Conservation (phyloP, 2,329 filamentous ascomycete genomes). For the Aaosphaeria arxii region DNA sequence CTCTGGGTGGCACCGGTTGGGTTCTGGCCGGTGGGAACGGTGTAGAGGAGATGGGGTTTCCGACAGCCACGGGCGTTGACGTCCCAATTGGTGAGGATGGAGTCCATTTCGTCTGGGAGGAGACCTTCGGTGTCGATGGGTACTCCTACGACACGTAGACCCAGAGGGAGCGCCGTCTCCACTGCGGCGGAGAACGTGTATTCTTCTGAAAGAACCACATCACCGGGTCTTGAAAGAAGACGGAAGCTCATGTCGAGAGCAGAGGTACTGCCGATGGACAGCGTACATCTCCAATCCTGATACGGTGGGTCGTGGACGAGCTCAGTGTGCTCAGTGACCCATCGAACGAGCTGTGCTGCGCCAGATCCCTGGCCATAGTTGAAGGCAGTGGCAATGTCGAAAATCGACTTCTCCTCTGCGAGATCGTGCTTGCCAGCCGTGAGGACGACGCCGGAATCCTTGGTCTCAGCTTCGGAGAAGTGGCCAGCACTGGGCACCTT, state of each 20-base stretch:
- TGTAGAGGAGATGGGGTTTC: conserved; percentile 69
- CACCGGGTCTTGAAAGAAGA: conserved; percentile 73
- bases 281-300: conserved; percentile 80
- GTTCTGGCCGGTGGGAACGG: conserved; percentile 80
- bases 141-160: conserved; percentile 58
- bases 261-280: conserved; percentile 83
- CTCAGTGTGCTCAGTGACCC: conserved; percentile 93
- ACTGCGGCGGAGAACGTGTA: conserved; percentile 83
- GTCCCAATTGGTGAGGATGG: conserved; percentile 65
- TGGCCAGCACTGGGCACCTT: conserved; percentile 67
- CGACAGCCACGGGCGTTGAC: conserved; percentile 49
- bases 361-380: conserved; percentile 92
- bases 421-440: conserved; percentile 83
- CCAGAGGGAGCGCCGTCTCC: conserved; percentile 63
- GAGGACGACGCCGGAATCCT: conserved; percentile 58
- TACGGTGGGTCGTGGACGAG: conserved; percentile 85
- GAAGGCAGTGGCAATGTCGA: conserved; percentile 81
- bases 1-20: conserved; percentile 84
- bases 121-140: conserved; percentile 67
- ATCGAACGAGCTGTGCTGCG: conserved; percentile 82
- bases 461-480: conserved; percentile 68
- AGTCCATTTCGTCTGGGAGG: conserved; percentile 59
- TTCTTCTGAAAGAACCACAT: conserved; percentile 81
- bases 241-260: conserved; percentile 80
- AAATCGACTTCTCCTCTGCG: conserved; percentile 58